phyloP scores from a whole-genome alignment of 805 yeast species.

The Kazachstania taianensis region DNA sequence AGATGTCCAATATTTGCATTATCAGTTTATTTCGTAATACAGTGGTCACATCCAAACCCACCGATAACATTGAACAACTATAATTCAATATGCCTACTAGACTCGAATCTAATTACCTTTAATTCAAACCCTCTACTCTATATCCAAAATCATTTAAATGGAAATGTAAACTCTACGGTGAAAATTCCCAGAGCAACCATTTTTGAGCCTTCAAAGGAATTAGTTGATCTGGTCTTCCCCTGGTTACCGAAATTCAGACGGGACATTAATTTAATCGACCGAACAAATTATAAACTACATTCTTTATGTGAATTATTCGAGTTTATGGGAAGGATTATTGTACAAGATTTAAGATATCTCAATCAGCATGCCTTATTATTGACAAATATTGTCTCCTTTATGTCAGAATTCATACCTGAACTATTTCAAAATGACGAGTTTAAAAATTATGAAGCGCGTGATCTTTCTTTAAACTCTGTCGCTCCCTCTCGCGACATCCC shows the following conservation, averaged over 20 bases:
- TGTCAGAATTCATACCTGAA: conserved; percentile 24
- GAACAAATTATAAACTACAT: conserved; percentile 26
- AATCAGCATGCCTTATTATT: conserved; percentile 17
- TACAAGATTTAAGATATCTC: conserved; percentile 25
- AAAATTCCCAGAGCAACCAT: conserved; percentile 13
- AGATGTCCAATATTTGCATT: conserved; percentile 28
- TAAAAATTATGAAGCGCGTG: conserved; percentile 4
- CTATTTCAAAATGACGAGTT: conserved; percentile 19
- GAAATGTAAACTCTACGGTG: conserved; percentile 5
- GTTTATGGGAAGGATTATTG: conserved; percentile 21
- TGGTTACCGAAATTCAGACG: conserved; percentile 24
- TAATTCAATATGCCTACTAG: conserved; percentile 16
- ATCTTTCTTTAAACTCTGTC: too few relatives aligned
- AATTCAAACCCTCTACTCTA: conserved; percentile 6
- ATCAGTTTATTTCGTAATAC: conserved; percentile 25
- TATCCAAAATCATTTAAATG: conserved; percentile 6
- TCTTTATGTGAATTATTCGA: conserved; percentile 27
- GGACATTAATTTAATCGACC: conserved; percentile 20
- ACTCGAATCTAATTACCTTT: conserved; percentile 12
- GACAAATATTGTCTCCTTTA: conserved; percentile 22
- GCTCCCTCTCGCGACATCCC: too few relatives aligned
- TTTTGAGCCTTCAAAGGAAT: conserved; percentile 19
- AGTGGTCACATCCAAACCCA: conserved; percentile 23
- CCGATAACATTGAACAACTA: conserved; percentile 19
- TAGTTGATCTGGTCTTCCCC: conserved; percentile 22